phyloP scores from a whole-genome alignment of 345 rosid genomes.

The Trapa bicornis region DNA sequence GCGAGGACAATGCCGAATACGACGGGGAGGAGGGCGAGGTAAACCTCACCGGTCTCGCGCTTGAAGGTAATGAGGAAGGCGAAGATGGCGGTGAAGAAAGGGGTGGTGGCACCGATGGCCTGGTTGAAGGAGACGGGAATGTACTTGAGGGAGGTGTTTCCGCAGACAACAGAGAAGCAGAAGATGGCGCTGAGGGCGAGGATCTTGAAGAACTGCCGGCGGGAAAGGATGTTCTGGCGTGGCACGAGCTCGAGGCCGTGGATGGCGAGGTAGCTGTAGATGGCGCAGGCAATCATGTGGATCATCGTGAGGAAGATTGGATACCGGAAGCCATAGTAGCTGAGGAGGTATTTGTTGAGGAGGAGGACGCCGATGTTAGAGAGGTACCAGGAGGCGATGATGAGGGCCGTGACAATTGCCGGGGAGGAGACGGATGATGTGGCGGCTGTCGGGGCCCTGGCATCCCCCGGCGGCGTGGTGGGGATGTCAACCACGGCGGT shows the following conservation, averaged over 20 bases:
- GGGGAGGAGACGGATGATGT: slow-evolving; percentile 37
- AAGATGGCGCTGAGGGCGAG: slow-evolving; percentile 69
- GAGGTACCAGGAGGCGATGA: slow-evolving; percentile 79
- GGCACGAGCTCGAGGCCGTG: slow-evolving; percentile 69
- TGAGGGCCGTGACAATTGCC: slow-evolving; percentile 45
- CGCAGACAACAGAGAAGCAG: slow-evolving; percentile 92
- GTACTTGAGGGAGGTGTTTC: slow-evolving; percentile 83
- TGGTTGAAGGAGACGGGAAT: slow-evolving; percentile 94
- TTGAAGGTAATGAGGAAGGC: slow-evolving; percentile 83
- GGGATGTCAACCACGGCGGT: slow-evolving; percentile 56
- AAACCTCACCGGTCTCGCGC: slow-evolving; percentile 75
- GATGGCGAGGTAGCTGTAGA: slow-evolving; percentile 66
- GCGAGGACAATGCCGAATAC: slow-evolving; percentile 90
- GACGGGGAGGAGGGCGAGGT: slow-evolving; percentile 73
- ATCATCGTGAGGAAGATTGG: slow-evolving; percentile 91
- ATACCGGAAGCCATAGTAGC: slow-evolving; percentile 77
- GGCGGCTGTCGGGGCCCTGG: slow-evolving; percentile 25
- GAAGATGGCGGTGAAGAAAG: slow-evolving; percentile 92
- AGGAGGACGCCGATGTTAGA: slow-evolving; percentile 94
- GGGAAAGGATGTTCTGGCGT: slow-evolving; percentile 63
- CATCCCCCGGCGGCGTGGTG: slow-evolving; percentile 72
- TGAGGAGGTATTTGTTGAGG: slow-evolving; percentile 87
- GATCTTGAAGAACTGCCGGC: slow-evolving; percentile 73
- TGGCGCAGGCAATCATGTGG: slow-evolving; percentile 84
- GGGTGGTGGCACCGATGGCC: slow-evolving; percentile 94